Evolutionary conservation across 2,329 filamentous ascomycete species (phyloP), one percentile per base, ranked within the genome.

Genomic region (Xylariaceae sp.): DNA sequence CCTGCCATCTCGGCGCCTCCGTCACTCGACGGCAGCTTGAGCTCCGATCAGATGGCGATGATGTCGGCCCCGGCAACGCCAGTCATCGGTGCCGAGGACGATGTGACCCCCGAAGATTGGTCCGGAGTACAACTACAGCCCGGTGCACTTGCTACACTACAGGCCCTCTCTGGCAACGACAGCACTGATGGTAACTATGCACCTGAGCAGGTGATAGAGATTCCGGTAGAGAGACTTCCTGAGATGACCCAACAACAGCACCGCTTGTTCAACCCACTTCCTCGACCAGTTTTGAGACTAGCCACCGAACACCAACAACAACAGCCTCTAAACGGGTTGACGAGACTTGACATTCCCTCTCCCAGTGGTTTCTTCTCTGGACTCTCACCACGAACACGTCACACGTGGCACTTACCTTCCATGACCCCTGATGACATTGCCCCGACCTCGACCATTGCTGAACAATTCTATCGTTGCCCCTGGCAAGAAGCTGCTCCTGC

Each of bases 281-380:
- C 61, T 11, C 65, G 63, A 27, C 58, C 64, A 40, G 56, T 66
- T 10, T 56, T 66, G 33, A 60, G 67, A 14, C 67, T 70, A 12
- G 68, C 75, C 0, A 71, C 80, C 10, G 71, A 76, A 9, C 80
- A 81, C 39, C 77, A 75, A 9, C 81, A 81, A 39, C 77, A 75
- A 49, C 69, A 76, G 49, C 86, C 85, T 12, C 75, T 84, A 12
- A 85, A 85, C 48, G 87, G 85, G 36, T 78, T 96, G 54, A 91
- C 88, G 17, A 84, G 81, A 51, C 78, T 96, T 17, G 91, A 91
- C 22, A 90, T 97, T 32, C 92, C 91, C 6, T 96, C 92, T 0
- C 92, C 92, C 0, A 87, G 89, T 22, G 90, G 87, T 1, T 96
- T 96, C 75, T 96, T 96, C 69, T 89, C 89, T 2, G 90, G 87